phyloP scores from a whole-genome alignment of 129 eudicot genomes.

The carrot (Daucus carota) region DNA sequence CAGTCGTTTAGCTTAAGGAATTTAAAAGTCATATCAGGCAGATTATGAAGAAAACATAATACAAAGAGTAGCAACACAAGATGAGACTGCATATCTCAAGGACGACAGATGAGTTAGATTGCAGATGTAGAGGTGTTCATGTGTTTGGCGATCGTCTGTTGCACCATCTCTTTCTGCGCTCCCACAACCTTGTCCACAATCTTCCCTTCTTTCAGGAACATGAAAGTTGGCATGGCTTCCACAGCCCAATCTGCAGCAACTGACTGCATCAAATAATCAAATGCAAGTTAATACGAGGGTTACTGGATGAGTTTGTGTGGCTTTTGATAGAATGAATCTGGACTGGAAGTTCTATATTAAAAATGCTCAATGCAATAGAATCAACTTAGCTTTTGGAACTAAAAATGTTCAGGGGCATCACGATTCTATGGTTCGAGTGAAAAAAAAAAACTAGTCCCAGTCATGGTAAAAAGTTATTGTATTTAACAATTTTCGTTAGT shows the following conservation, averaged over 20 bases:
- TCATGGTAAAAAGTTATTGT: neutral
- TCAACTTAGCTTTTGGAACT: neutral
- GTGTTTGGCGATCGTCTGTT: slow-evolving; percentile 27
- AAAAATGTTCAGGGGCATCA: neutral
- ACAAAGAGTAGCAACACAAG: neutral
- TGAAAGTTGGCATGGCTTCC: slow-evolving; percentile 87
- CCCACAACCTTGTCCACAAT: slow-evolving; percentile 66
- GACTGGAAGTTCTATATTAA: neutral
- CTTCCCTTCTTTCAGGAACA: slow-evolving; percentile 54
- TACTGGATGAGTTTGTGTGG: neutral
- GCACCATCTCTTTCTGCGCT: slow-evolving; percentile 56
- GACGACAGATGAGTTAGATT: neutral
- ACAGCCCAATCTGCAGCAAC: slow-evolving; percentile 44
- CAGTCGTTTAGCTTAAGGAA: neutral
- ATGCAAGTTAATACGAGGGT: neutral
- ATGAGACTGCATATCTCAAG: neutral
- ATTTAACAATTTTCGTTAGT: neutral
- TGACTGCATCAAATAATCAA: slow-evolving; percentile 22
- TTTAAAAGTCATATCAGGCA: neutral
- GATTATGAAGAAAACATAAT: neutral
- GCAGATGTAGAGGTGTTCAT: neutral
- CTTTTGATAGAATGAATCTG: neutral
- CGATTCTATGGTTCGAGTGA: neutral
- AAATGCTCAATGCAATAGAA: neutral
- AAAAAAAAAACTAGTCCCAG: neutral